A percentile compares a stretch with the other conserved stretches of the same genome.
These are phyloP conservation scores for Alternaria burnsii DNA, from an alignment of 2,329 filamentous ascomycete species.

Conservation along the genomic window DNA sequence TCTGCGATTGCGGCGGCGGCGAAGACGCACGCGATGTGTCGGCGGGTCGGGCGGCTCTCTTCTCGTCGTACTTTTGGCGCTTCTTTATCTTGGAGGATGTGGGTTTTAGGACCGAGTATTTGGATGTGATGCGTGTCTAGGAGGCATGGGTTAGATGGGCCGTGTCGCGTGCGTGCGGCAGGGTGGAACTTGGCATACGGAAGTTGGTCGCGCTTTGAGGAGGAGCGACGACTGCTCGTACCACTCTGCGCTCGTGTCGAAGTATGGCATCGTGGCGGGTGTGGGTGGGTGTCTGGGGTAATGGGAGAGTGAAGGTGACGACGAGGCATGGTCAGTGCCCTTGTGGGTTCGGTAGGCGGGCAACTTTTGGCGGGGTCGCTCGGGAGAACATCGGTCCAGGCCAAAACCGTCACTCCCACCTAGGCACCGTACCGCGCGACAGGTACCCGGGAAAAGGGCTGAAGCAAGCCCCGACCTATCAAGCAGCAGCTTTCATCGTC, in stretches of 20 bases:
- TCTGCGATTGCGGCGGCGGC: conserved; percentile 36
- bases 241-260: conserved; percentile 87
- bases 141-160: conserved; percentile 13
- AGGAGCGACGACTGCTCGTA: conserved; percentile 86
- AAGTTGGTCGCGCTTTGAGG: conserved; percentile 83
- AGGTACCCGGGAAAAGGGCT: neutral
- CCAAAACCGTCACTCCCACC: conserved; percentile 4
- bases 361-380: conserved; percentile 42
- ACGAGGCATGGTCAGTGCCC: conserved; percentile 6
- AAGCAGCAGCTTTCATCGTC: neutral
- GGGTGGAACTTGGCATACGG: conserved; percentile 65
- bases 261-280: conserved; percentile 72
- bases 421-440: neutral
- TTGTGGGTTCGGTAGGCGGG: conserved; percentile 21
- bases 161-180: conserved; percentile 15
- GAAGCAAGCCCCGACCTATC: neutral
- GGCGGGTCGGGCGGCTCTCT: conserved; percentile 38
- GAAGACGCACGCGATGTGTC: conserved; percentile 37
- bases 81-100: conserved; percentile 44
- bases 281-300: conserved; percentile 17
- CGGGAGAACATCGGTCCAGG: conserved; percentile 23
- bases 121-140: conserved; percentile 89
- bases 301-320: conserved; percentile 16
- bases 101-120: conserved; percentile 76
- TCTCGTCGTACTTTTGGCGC: conserved; percentile 44